These are phyloP conservation scores for Yamadazyma dushanensis DNA, from an alignment of 1,139 yeast species.

Conservation along the genomic window DNA sequence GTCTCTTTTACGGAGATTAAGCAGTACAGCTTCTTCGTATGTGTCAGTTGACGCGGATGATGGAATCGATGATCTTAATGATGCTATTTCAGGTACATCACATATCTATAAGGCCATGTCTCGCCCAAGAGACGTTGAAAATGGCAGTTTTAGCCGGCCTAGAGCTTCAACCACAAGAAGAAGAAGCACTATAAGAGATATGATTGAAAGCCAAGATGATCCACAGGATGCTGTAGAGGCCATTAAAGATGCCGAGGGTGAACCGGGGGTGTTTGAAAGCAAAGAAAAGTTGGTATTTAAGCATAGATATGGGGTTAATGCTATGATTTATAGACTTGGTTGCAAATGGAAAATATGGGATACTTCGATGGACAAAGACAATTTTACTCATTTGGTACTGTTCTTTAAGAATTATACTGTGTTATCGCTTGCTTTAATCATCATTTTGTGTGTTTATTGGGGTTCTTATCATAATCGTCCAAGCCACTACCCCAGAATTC, in stretches of 20 bases:
- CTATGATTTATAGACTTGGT: slow-evolving; percentile 1
- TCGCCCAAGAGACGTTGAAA: background rate
- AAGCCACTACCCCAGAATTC: slow-evolving; percentile 20
- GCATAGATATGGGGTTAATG: slow-evolving; percentile 2
- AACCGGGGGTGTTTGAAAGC: slow-evolving; percentile 1
- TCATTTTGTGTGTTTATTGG: slow-evolving; percentile 32
- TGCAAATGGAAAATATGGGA: slow-evolving; percentile 31
- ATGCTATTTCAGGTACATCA: slow-evolving; percentile 62
- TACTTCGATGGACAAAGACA: slow-evolving; percentile 22
- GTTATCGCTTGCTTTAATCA: slow-evolving; percentile 24
- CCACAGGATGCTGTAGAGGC: slow-evolving; percentile 1
- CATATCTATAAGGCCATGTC: slow-evolving; percentile 2
- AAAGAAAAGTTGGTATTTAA: background rate
- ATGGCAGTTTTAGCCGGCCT: background rate
- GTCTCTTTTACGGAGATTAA: slow-evolving; percentile 3
- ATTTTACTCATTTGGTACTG: slow-evolving; percentile 19
- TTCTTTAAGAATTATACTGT: slow-evolving; percentile 19
- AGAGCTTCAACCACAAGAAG: background rate
- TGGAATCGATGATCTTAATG: slow-evolving; percentile 67
- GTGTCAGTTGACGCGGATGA: background rate
- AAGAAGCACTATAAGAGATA: background rate
- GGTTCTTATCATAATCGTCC: slow-evolving; percentile 28
- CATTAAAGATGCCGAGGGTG: slow-evolving; percentile 1
- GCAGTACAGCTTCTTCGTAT: slow-evolving; percentile 1
- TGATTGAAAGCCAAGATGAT: slow-evolving; percentile 1